Evolutionary conservation across 2,329 filamentous ascomycete species (phyloP), one percentile per base, ranked within the genome.

Genomic region (Tolypocladium inflatum): DNA sequence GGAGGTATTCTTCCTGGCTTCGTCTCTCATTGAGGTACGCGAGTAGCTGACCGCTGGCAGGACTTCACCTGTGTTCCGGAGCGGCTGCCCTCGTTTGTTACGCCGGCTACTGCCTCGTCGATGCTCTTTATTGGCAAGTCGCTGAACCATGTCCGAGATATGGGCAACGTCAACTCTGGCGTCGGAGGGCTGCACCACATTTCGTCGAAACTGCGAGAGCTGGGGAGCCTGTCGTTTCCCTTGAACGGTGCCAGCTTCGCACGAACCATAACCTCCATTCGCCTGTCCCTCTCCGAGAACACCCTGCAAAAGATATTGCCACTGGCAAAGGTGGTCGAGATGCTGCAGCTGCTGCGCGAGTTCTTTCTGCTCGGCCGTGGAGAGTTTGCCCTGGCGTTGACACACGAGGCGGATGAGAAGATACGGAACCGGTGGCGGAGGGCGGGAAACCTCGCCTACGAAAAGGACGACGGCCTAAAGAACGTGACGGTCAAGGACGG

Each of bases 111-210:
- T 1, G 91, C 90, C 9, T 80, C 83, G 4, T 96, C 92, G 0
- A 90, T 97, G 70, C 76, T 97, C 6, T 97, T 97, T 67, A 88
- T 97, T 61, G 94, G 94, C 13, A 89, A 89, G 63, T 95, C 91
- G 0, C 77, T 97, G 53, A 91, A 95, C 64, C 90, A 96, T 63
- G 88, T 96, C 57, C 82, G 88, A 55, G 79, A 82, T 19, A 79
- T 77, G 63, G 77, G 76, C 58, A 76, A 72, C 53, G 68, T 75
- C 11, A 75, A 78, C 59, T 72, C 74, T 17, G 70, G 75, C 55
- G 63, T 77, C 23, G 73, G 75, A 39, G 83, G 84, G 37, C 73
- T 85, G 5, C 78, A 83, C 23, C 80, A 90, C 54, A 74, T 90
- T 1, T 83, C 88, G 1, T 79, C 82, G 1, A 89, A 94, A 67